Evolutionary conservation across 202 grass and related monocot species (phyloP).

Genomic region (Hordeum pubiflorum): DNA sequence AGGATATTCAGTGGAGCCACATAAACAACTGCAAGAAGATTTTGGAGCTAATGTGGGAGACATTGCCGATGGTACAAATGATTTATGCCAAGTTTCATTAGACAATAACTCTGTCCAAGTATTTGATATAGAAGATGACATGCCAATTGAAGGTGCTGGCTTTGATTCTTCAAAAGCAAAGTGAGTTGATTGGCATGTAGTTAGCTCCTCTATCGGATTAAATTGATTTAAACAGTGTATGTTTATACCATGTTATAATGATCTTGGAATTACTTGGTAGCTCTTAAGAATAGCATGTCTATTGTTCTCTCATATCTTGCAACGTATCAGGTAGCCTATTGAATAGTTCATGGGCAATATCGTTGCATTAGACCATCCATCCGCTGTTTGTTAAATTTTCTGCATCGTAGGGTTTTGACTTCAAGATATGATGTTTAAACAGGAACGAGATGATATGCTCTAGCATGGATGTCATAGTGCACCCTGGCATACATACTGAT

Average conservation of each 20-base stretch:
- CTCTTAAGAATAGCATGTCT: neutral
- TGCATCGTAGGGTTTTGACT: neutral
- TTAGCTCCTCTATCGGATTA: slow-evolving; percentile 8
- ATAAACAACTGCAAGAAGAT: slow-evolving; percentile 31
- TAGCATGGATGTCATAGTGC: slow-evolving; percentile 56
- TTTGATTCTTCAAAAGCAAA: slow-evolving; percentile 53
- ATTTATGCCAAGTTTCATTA: slow-evolving; percentile 39
- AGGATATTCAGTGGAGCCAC: slow-evolving; percentile 23
- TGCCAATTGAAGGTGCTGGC: slow-evolving; percentile 36
- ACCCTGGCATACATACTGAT: slow-evolving; percentile 36
- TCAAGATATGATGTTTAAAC: slow-evolving; percentile 11
- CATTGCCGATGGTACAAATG: slow-evolving; percentile 28
- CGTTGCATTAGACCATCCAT: slow-evolving; percentile 6
- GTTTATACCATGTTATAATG: neutral
- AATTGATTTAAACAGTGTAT: neutral
- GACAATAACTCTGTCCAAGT: slow-evolving; percentile 58
- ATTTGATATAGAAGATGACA: slow-evolving; percentile 57
- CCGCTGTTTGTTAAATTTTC: slow-evolving; percentile 13
- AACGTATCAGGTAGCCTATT: slow-evolving; percentile 4
- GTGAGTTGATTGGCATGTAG: slow-evolving; percentile 45
- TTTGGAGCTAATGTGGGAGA: slow-evolving; percentile 25
- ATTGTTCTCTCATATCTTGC: neutral
- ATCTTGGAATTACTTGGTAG: slow-evolving; percentile 13
- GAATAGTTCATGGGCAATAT: neutral
- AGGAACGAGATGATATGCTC: slow-evolving; percentile 49